These are phyloP conservation scores for Aaosphaeria arxii DNA, from an alignment of 2,329 filamentous ascomycete species.

Conservation along the genomic window DNA sequence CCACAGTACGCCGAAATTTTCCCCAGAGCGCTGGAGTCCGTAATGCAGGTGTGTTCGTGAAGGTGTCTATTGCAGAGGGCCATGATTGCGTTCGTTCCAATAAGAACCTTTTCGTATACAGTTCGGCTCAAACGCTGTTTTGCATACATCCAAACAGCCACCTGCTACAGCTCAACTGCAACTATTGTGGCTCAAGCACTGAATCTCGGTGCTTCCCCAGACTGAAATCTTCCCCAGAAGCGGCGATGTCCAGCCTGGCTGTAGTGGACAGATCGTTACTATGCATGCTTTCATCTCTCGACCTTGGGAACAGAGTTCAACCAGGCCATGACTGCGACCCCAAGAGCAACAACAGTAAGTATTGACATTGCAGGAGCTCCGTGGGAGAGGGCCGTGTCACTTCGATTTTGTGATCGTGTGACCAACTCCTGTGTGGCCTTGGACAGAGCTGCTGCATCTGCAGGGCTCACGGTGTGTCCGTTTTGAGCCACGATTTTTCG, in stretches of 20 bases:
- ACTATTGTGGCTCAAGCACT: too few relatives aligned
- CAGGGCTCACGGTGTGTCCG: slow-evolving; percentile 23
- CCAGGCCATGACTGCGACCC: slow-evolving; percentile 41
- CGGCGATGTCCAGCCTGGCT: slow-evolving; percentile 4
- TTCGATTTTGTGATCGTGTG: slow-evolving; percentile 21
- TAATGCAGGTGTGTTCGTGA: too few relatives aligned
- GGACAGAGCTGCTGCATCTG: slow-evolving; percentile 8
- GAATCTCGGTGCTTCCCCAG: too few relatives aligned
- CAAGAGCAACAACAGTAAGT: slow-evolving; percentile 38
- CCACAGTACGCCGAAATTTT: too few relatives aligned
- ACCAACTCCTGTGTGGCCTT: slow-evolving; percentile 24
- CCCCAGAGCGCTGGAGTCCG: too few relatives aligned
- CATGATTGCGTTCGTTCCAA: too few relatives aligned
- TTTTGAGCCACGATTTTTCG: slow-evolving; percentile 24
- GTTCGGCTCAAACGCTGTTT: too few relatives aligned
- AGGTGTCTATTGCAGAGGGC: too few relatives aligned
- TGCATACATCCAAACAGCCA: too few relatives aligned
- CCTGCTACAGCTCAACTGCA: too few relatives aligned
- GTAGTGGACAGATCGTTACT: slow-evolving; percentile 1
- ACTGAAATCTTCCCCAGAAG: slow-evolving; percentile 7
- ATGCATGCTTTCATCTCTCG: slow-evolving; percentile 37
- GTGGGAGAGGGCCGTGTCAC: slow-evolving; percentile 28
- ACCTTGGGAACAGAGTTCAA: slow-evolving; percentile 44
- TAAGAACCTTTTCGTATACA: too few relatives aligned
- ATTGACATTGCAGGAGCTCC: slow-evolving; percentile 38